Evolutionary conservation across 1,284 basidiomycete species (phyloP).

Genomic region (Ustilago loliicola): DNA sequence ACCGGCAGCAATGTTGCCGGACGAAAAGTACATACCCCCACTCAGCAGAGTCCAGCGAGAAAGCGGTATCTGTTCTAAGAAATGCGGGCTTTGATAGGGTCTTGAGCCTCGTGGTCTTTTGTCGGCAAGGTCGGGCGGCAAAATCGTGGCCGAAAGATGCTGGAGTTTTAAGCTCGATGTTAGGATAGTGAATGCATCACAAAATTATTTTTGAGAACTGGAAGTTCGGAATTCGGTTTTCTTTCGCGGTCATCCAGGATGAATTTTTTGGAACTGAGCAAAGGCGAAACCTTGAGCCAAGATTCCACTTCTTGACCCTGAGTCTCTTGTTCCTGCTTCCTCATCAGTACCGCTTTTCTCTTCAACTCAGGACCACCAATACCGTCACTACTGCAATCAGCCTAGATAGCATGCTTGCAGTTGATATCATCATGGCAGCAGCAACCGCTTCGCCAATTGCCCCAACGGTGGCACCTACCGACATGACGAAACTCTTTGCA

Average conservation of each 20-base stretch:
- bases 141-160: too few relatives aligned
- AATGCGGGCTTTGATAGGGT: not conserved
- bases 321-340: not conserved
- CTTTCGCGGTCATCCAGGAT: not conserved
- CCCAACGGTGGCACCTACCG: constrained; percentile 18
- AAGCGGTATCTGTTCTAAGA: constrained; percentile 9
- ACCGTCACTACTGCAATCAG: not conserved
- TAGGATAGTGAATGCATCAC: not conserved
- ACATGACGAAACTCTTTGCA: constrained; percentile 28
- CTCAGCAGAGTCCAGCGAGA: constrained; percentile 27
- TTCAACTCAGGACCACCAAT: not conserved
- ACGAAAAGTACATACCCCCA: constrained; percentile 7
- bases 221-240: constrained; percentile 7
- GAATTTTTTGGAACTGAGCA: constrained; percentile 13
- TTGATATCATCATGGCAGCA: constrained; percentile 20
- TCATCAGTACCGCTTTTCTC: not conserved
- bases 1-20: not conserved
- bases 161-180: not conserved
- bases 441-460: not conserved
- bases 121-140: too few relatives aligned
- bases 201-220: not conserved
- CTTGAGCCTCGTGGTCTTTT: not conserved
- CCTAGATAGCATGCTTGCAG: too few relatives aligned
- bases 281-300: not conserved
- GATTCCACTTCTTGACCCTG: not conserved